Conservation (phyloP, 148 eudicot genomes). For the Mesembryanthemum crystallinum region DNA sequence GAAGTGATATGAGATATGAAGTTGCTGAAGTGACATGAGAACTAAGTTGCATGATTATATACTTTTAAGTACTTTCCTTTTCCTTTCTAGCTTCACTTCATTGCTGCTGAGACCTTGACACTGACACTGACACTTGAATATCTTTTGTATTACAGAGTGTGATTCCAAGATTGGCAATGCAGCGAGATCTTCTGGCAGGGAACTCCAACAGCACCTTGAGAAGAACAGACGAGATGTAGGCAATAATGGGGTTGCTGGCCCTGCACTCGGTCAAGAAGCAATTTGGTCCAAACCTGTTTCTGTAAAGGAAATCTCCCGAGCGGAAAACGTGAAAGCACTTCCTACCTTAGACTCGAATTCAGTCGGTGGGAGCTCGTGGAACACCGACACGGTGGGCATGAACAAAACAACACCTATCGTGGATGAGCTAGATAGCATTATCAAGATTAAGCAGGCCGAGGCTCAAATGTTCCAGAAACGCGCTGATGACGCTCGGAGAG, state of each 20-base stretch:
- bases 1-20: not conserved
- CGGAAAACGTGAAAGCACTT: slow-evolving; percentile 39
- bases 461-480: slow-evolving; percentile 87
- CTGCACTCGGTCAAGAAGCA: slow-evolving; percentile 41
- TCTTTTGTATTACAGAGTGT: slow-evolving; percentile 42
- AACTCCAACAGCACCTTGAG: slow-evolving; percentile 28
- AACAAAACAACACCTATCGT: slow-evolving; percentile 35
- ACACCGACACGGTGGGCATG: slow-evolving; percentile 35
- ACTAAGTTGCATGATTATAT: not conserved
- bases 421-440: slow-evolving; percentile 78
- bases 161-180: slow-evolving; percentile 44
- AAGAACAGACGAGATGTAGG: slow-evolving; percentile 37
- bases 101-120: not conserved
- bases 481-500: slow-evolving; percentile 88
- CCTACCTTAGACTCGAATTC: slow-evolving; percentile 36
- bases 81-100: not conserved
- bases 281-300: slow-evolving; percentile 45
- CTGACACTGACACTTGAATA: slow-evolving; percentile 14
- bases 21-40: not conserved
- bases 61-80: not conserved
- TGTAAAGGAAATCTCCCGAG: slow-evolving; percentile 36
- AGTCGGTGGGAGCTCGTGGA: slow-evolving; percentile 31
- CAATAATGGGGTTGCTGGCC: slow-evolving; percentile 26
- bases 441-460: slow-evolving; percentile 80
- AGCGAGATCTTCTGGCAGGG: slow-evolving; percentile 40